phyloP scores from a whole-genome alignment of 257 asterid species.

The Petunia secreta region DNA sequence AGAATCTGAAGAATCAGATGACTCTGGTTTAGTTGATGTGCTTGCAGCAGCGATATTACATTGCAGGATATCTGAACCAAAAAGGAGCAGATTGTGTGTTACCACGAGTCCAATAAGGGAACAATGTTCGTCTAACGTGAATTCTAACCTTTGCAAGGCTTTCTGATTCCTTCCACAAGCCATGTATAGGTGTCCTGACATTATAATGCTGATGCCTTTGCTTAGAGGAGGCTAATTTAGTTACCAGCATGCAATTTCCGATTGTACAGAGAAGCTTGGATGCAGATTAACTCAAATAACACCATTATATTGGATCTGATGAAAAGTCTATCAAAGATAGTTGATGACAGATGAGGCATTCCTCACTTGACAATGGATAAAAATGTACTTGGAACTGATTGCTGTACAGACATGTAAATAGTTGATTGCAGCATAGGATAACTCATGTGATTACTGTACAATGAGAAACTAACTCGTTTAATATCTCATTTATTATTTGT shows the following conservation, averaged over 20 bases:
- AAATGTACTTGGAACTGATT: neutral
- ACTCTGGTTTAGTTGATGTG: constrained; percentile 48
- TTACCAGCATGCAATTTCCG: constrained; percentile 19
- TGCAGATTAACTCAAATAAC: constrained; percentile 21
- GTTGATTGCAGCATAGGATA: constrained; percentile 1
- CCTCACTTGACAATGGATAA: constrained; percentile 22
- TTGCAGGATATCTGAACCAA: constrained; percentile 53
- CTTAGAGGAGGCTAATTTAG: constrained; percentile 16
- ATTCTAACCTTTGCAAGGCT: constrained; percentile 54
- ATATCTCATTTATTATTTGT: constrained; percentile 3
- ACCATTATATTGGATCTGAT: neutral
- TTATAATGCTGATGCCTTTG: neutral
- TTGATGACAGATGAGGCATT: neutral
- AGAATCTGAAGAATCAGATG: constrained; percentile 43
- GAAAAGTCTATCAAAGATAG: neutral
- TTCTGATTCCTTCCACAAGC: constrained; percentile 34
- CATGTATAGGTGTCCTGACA: constrained; percentile 31
- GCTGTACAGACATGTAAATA: constrained; percentile 27
- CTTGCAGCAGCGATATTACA: constrained; percentile 50
- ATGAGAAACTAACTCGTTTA: neutral
- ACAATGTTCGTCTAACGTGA: constrained; percentile 57
- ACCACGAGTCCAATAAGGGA: constrained; percentile 51
- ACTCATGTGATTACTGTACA: neutral
- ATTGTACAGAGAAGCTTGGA: constrained; percentile 9
- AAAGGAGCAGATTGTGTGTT: constrained; percentile 47